Base-by-base conservation (phyloP, 1,284 basidiomycete species). In the Cutaneotrichosporon cavernicola region DNA sequence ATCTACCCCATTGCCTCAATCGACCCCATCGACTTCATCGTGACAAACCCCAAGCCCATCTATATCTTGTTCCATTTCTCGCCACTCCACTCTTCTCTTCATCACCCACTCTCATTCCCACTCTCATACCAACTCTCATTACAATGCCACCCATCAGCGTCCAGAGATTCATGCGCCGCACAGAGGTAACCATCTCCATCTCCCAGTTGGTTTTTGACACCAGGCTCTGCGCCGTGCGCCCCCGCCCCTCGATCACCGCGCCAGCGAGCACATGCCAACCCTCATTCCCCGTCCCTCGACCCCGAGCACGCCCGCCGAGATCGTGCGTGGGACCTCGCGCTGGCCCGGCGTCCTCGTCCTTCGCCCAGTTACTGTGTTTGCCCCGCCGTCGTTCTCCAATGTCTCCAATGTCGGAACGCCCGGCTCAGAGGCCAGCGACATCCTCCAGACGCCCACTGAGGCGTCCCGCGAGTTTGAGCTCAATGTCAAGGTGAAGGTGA, bases 281-380 rank as follows among this genome's bases (percentile, higher is more conserved):
- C 43, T 46, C 43, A 8, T n/a, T 18, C 43, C 43, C 18, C 43
- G 43, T 5, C 43, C 43, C 43, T 46, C 43, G 7, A 46, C 43
- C 4, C 43, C 43, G 7, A 6, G 18, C 43, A 46, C 49, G 6
- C 26, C 49, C 49, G 22, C 49, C 22, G 49, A 50, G 9, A 16
- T 50, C 26, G 26, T 50, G 22, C 22, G 22, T 22, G 49, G 49
- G 22, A 26, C 22, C 9, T 4, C 22, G 26, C 49, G 49, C 13
- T 50, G 49, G 49, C 22, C 49, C 1, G 49, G 49, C 49, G 22
- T 50, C 22, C 49, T 50, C 49, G 49, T 50, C 49, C 49, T 50
- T 11, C n/a, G 47, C 10, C 49, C 49, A 22, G 49, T 50, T 5
- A 50, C 49, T 11, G 22, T 50, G 22, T 50, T 50, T 30, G 49